Conservation (phyloP, 257 asterid genomes). For the Rauvolfia tetraphylla region DNA sequence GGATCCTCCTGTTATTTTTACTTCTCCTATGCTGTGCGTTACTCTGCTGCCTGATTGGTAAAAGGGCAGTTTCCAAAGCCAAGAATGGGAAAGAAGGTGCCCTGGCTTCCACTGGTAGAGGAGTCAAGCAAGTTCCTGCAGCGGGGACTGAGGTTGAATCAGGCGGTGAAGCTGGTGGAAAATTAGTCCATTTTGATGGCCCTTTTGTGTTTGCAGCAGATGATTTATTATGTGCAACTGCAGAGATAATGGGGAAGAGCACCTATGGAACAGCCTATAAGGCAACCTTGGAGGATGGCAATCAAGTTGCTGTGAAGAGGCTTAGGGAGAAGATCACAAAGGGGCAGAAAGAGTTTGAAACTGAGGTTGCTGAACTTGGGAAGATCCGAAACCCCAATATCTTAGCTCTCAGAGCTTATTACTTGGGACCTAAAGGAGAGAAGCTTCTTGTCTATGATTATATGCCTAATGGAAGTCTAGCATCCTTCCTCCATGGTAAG, state of each 20-base stretch:
- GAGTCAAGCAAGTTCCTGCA: constrained; percentile 30
- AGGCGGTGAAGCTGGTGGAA: constrained; percentile 78
- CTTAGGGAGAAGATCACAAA: constrained; percentile 87
- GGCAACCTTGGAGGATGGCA: constrained; percentile 82
- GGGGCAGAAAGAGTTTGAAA: constrained; percentile 75
- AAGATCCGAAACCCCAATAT: constrained; percentile 65
- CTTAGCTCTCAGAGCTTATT: constrained; percentile 84
- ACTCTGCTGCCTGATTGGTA: constrained; percentile 40
- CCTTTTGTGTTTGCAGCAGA: constrained; percentile 85
- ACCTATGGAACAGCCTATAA: constrained; percentile 81
- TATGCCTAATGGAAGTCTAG: constrained; percentile 83
- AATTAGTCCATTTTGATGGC: constrained; percentile 88
- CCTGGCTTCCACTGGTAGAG: constrained; percentile 19
- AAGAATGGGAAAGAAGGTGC: constrained; percentile 25
- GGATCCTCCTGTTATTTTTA: constrained; percentile 38
- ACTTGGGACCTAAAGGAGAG: constrained; percentile 95
- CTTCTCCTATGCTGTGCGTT: constrained; percentile 39
- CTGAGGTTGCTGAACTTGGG: constrained; percentile 74
- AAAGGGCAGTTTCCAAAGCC: constrained; percentile 25
- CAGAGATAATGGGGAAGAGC: constrained; percentile 94
- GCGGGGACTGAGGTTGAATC: constrained; percentile 36
- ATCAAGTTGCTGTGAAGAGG: constrained; percentile 82
- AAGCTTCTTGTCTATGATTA: constrained; percentile 95
- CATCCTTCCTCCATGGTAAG: constrained; percentile 89
- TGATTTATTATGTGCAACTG: constrained; percentile 85